Evolutionary conservation across 495 filamentous ascomycete genomes (phyloP), one percentile per base, ranked within the genome.

Genomic region (Xylaria grammica): DNA sequence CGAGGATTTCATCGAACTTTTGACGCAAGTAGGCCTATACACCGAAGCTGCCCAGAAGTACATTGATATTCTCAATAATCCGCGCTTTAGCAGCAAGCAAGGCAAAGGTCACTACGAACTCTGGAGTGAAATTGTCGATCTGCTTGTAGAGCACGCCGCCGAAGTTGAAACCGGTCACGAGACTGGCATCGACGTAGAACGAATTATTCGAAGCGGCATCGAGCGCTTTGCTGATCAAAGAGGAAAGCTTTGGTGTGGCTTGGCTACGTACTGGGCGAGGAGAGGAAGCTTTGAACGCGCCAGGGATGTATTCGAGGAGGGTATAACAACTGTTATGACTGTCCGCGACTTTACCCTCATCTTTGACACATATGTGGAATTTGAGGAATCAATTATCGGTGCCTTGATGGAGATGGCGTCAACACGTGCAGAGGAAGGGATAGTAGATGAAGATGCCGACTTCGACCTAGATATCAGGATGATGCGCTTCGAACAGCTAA

Each of bases 41-140:
- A 96, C 93, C 17, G 93, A 97, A 72, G 96, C 96, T 8, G 92
- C 96, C 36, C 89, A 92, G 78, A 90, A 90, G 67, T 98, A 95
- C 75, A 97, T 97, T 77, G 90, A 94, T 30, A 90, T 98, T 24
- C 84, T 99, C 67, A 93, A 98, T 79, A 95, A 98, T 70, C 88
- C 91, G 17, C 87, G 88, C 15, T 98, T 98, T 78, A 86, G 88
- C 69, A 97, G 94, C 73, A 97, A 96, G 79, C 85, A 94, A 57
- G 90, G 90, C 34, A 97, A 97, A 75, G 93, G 96, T 17, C 91
- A 93, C 66, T 98, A 97, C 73, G 93, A 98, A 75, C 81, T 98
- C 45, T 98, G 96, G 96, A 95, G 90, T 56, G 96, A 98, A 76
- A 95, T 98, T 91, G 90, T 97, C n/a, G 94, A 98, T 69, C 72